Base-by-base conservation (phyloP, 306 rosid species). In the Sicyos baderoa region DNA sequence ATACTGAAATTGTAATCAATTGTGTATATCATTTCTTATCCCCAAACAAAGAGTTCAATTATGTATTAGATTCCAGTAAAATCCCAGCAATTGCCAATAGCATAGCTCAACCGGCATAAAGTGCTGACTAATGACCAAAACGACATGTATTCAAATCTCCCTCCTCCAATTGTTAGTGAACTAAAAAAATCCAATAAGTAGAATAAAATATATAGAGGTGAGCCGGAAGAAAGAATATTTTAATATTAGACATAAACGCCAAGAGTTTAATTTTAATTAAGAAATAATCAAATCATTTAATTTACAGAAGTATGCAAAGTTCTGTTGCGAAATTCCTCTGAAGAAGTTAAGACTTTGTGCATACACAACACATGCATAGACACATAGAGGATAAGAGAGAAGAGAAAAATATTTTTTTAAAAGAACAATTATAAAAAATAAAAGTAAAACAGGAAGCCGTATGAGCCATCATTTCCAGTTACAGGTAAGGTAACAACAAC, bases 1-100 rank as follows among this genome's bases (percentile, higher is more conserved):
- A 53, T 52, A 56, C 49, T 37, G 50, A 50, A 73, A 61, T 40
- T 70, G 45, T 71, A 58, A 16, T 13, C 69, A 45, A 54, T 29
- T 56, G 44, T 58, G 50, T 35, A 13, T 18, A 42, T 25, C 21
- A 1, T 56, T 60, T 32, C 22, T 15, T 6, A 52, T 51, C 53
- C 42, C 42, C 23, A 1, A 15, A 58, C 70, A 55, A 49, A 53
- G 15, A 6, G 7, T 3, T 13, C 69, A 47, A 54, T 21, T 57
- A 53, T 51, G 51, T 23, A n/a, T 40, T 25, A 40, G 16, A 32
- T 42, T 66, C 55, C 37, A 47, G 14, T 7, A 3, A 47, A 66
- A 66, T 13, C 11, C 45, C 45, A 40, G 1, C 45, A 40, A 4
- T n/a, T n/a, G n/a, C n/a, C 45, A 40, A 35, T 35, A 35, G 42